A percentile compares a stretch with the other conserved stretches of the same genome.
These are phyloP conservation scores for Coemansia sp. DNA, from an alignment of 192 early-diverging fungal genomes.

Conservation along the genomic window DNA sequence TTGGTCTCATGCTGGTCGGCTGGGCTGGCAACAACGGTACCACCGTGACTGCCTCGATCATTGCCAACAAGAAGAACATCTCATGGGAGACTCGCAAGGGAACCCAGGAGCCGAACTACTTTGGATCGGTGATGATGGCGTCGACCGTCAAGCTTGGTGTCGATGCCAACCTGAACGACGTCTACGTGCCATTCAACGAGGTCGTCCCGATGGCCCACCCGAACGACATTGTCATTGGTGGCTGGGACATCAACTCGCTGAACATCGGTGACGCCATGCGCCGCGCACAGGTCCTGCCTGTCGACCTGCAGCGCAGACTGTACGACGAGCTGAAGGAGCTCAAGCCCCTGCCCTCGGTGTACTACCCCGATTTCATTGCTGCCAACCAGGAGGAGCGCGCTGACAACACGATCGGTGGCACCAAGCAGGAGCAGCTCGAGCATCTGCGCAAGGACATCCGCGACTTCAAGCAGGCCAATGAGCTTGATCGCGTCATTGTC, in stretches of 20 bases:
- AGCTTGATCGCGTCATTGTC: conserved; percentile 90
- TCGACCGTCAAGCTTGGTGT: conserved; percentile 95
- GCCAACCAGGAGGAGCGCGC: conserved; percentile 98
- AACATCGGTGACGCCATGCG: conserved; percentile 92
- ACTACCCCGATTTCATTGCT: conserved; percentile 99
- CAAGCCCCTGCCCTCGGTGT: conserved; percentile 91
- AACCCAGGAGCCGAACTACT: conserved; percentile 92
- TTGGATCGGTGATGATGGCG: conserved; percentile 92
- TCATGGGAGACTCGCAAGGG: conserved; percentile 94
- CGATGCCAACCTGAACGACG: conserved; percentile 77
- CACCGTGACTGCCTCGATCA: conserved; percentile 93
- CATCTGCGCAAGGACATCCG: conserved; percentile 93
- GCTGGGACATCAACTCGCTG: conserved; percentile 92
- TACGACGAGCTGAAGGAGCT: conserved; percentile 72
- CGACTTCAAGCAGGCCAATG: conserved; percentile 87
- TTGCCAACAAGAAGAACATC: conserved; percentile 87
- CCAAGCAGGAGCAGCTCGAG: conserved; percentile 91
- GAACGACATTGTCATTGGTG: conserved; percentile 95
- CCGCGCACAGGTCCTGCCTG: conserved; percentile 93
- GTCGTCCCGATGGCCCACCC: conserved; percentile 97
- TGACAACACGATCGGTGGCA: conserved; percentile 83
- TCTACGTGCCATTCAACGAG: conserved; percentile 88
- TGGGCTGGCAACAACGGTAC: conserved; percentile 99
- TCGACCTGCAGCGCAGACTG: conserved; percentile 94
- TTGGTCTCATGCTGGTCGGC: conserved; percentile 96